Evolutionary conservation across 768 basidiomycete genomes (phyloP), one percentile per base, ranked within the genome.

Genomic region (Guyanaporus albipodus): DNA sequence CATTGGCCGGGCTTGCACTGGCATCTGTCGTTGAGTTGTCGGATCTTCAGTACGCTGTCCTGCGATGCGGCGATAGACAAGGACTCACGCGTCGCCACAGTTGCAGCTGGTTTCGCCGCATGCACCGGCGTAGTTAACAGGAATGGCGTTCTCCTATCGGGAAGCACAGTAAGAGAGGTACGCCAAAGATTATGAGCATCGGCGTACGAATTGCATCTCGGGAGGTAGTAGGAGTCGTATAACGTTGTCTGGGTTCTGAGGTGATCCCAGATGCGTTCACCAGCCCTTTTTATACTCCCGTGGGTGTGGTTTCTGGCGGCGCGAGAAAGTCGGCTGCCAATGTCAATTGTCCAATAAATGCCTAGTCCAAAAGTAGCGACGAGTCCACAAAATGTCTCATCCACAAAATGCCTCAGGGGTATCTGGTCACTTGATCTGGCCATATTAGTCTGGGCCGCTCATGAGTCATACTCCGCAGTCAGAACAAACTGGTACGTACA

Each of bases 141-240:
- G 53, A 19, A 26, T 49, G 21, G 33, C 15, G 44, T 48, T 46
- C 6, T 32, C 38, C 57, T 59, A 12, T 48, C 26, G 5, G 8
- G 34, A 6, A 6, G 15, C 5, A 12, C n/a, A 6, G 22, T 51
- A n/a, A 55, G 46, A 8, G 28, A 44, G 12, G 15, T 0, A 15
- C 12, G 4, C 26, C 4, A 22, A 33, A 4, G 4, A 23, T 9
- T 17, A 12, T n/a, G 19, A 28, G 7, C 17, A 22, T 10, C 2
- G 18, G 14, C 56, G 10, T 48, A 58, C 57, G 26, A 38, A 45
- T 48, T 58, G 53, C 57, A 58, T 58, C 7, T 44, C 29, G 4
- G 26, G 8, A 8, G 29, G 15, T 35, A 28, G 8, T n/a, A n/a
- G n/a, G 27, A 21, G 34, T 42, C 7, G 41, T 27, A 37, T 37